phyloP scores from a whole-genome alignment of 257 asterid genomes.

The Lantana camara region DNA sequence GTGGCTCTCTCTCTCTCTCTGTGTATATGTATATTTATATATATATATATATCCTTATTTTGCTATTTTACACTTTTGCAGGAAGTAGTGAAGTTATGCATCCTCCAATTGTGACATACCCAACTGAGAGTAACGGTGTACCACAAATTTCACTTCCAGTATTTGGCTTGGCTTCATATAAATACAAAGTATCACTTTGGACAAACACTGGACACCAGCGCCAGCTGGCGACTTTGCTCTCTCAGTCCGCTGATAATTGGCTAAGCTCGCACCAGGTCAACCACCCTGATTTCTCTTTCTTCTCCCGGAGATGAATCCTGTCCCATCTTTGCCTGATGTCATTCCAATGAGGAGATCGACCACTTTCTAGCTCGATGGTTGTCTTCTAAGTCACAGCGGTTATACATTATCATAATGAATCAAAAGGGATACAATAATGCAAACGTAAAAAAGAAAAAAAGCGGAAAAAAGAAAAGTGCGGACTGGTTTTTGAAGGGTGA shows the following conservation, averaged over 20 bases:
- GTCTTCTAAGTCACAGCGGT: constrained; percentile 6
- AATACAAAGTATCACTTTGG: constrained; percentile 76
- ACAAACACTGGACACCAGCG: constrained; percentile 50
- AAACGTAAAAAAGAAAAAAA: neutral
- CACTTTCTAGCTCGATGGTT: constrained; percentile 11
- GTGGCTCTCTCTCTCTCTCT: neutral
- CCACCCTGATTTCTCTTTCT: constrained; percentile 94
- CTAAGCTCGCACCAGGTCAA: constrained; percentile 54
- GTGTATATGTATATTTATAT: neutral
- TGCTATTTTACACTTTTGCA: constrained; percentile 30
- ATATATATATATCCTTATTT: neutral
- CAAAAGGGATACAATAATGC: neutral
- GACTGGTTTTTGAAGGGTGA: neutral
- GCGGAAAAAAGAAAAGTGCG: neutral
- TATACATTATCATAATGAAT: neutral
- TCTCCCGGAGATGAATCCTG: constrained; percentile 55
- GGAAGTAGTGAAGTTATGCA: constrained; percentile 53
- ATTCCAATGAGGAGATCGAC: constrained; percentile 5
- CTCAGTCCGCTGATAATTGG: constrained; percentile 77
- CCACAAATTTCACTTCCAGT: constrained; percentile 69
- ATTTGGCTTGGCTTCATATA: constrained; percentile 87
- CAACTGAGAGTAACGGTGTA: constrained; percentile 50
- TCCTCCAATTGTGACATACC: constrained; percentile 47
- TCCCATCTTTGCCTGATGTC: constrained; percentile 11
- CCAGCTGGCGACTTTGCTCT: constrained; percentile 54